Evolutionary conservation across 192 early-diverging fungal genomes (phyloP).

Genomic region (Umbelopsis sp.): DNA sequence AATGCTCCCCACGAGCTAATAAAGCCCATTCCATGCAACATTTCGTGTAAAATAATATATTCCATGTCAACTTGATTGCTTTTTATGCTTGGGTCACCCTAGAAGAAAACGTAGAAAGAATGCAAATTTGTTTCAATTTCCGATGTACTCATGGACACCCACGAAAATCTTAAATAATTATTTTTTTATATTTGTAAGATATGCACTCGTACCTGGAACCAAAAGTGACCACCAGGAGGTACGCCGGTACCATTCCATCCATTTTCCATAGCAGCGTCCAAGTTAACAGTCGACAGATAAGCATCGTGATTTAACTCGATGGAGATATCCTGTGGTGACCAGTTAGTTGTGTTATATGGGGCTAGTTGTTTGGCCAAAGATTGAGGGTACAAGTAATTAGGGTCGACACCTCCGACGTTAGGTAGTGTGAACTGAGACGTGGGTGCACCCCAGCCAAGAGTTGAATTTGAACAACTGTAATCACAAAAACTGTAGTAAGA

Average conservation of each 20-base stretch:
- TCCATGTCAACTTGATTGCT: slow-evolving; percentile 31
- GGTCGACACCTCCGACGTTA: slow-evolving; percentile 1
- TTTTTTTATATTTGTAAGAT: not conserved
- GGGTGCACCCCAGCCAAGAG: slow-evolving; percentile 30
- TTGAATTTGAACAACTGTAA: slow-evolving; percentile 24
- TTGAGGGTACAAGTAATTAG: slow-evolving; percentile 21
- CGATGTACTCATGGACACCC: not conserved
- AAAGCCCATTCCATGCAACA: slow-evolving; percentile 35
- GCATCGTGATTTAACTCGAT: slow-evolving; percentile 20
- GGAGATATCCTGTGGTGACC: not conserved
- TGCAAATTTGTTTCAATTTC: not conserved
- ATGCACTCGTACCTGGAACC: slow-evolving; percentile 19
- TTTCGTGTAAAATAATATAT: slow-evolving; percentile 32
- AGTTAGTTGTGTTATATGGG: slow-evolving; percentile 12
- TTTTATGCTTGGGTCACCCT: slow-evolving; percentile 23
- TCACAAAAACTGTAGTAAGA: slow-evolving; percentile 31
- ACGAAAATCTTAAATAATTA: not conserved
- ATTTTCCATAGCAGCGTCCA: not conserved
- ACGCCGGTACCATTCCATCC: slow-evolving; percentile 36
- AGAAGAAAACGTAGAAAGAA: not conserved
- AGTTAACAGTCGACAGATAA: slow-evolving; percentile 1
- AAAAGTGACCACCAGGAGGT: slow-evolving; percentile 29
- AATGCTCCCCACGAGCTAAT: slow-evolving; percentile 37
- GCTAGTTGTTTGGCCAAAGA: slow-evolving; percentile 18
- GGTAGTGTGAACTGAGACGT: slow-evolving; percentile 22